Conservation (phyloP, 371 early-diverging fungal species). For the Coemansia sp. region DNA sequence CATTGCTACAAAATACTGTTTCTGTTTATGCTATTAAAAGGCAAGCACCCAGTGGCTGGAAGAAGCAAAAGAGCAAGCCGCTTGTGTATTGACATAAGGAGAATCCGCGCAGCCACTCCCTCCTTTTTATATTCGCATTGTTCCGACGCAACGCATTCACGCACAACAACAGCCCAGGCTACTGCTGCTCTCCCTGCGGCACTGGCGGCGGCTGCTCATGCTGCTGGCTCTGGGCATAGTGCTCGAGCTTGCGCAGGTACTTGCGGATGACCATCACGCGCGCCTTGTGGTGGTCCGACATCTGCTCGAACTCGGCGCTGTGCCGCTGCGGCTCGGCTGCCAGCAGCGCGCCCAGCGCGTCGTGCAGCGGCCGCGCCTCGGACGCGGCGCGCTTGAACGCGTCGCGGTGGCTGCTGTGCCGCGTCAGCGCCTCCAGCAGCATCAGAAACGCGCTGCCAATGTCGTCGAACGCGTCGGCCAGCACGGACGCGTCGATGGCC, state of each 20-base stretch:
- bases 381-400: constrained; percentile 34
- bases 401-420: constrained; percentile 47
- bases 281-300: neutral
- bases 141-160: too few relatives aligned
- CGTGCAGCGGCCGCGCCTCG: constrained; percentile 37
- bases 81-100: too few relatives aligned
- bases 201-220: neutral
- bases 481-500: neutral
- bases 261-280: constrained; percentile 10
- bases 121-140: too few relatives aligned
- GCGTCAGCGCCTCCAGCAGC: constrained; percentile 44
- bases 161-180: too few relatives aligned
- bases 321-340: neutral
- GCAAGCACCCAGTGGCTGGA: too few relatives aligned
- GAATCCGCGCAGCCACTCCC: too few relatives aligned
- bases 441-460: constrained; percentile 37
- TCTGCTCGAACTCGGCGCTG: neutral
- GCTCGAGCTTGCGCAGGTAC: constrained; percentile 38
- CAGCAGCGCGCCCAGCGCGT: constrained; percentile 19
- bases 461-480: constrained; percentile 33
- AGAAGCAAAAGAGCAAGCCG: too few relatives aligned
- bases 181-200: neutral
- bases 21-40: neutral
- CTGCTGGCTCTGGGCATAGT: constrained; percentile 19
- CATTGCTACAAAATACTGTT: neutral